Evolutionary conservation across 495 filamentous ascomycete species (phyloP).

Genomic region (Podospora sp.): DNA sequence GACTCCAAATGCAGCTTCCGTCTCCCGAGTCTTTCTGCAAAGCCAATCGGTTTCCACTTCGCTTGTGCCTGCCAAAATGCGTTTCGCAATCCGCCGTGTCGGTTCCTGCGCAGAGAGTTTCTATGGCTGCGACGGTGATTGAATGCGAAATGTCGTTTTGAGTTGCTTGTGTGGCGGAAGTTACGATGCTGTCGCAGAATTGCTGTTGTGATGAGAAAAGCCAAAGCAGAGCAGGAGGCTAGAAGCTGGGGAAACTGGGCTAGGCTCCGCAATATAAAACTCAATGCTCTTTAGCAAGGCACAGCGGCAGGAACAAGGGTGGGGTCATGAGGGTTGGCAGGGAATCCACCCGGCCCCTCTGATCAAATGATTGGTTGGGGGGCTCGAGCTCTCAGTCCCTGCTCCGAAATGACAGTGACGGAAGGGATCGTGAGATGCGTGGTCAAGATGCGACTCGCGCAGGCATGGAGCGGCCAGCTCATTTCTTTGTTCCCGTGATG

Average conservation of each 20-base stretch:
- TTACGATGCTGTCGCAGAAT: conserved; percentile 18
- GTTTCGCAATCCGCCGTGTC: neutral
- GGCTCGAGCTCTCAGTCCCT: conserved; percentile 14
- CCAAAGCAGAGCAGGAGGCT: conserved; percentile 13
- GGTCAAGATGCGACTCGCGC: conserved; percentile 6
- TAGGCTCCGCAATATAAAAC: conserved; percentile 38
- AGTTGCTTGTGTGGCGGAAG: neutral
- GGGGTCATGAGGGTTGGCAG: conserved; percentile 22
- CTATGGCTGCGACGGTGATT: neutral
- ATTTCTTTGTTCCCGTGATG: neutral
- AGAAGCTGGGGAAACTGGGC: conserved; percentile 14
- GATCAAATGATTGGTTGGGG: conserved; percentile 8
- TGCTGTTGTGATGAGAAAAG: conserved; percentile 33
- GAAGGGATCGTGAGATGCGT: conserved; percentile 16
- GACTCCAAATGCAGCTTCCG: neutral
- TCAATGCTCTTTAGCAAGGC: conserved; percentile 28
- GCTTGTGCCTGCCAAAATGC: conserved; percentile 4
- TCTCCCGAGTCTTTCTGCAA: conserved; percentile 10
- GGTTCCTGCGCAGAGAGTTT: neutral
- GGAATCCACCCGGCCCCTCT: conserved; percentile 6
- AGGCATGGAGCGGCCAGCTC: neutral
- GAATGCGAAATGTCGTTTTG: conserved; percentile 1
- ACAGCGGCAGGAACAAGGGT: conserved; percentile 35
- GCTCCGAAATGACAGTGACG: conserved; percentile 14
- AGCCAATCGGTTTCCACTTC: conserved; percentile 10